Percentiles rank a stretch among this genome's conserved stretches.
phyloP scores from a whole-genome alignment of 495 filamentous ascomycete genomes.

The Letharia lupina region DNA sequence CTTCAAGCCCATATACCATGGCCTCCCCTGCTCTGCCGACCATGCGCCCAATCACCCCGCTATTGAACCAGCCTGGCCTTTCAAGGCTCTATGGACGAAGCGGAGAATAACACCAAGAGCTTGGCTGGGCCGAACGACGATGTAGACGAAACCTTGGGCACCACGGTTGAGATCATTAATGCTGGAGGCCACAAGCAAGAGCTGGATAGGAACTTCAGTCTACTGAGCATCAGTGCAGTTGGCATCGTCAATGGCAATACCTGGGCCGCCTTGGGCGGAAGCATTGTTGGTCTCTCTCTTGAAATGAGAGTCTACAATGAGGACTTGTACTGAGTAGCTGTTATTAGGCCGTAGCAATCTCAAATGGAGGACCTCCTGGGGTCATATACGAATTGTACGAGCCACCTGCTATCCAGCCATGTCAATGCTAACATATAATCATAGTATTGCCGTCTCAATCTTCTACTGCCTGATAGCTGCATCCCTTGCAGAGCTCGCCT shows the following conservation, averaged over 20 bases:
- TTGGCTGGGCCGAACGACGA: background rate
- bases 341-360: constrained; percentile 22
- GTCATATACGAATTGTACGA: constrained; percentile 46
- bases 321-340: background rate
- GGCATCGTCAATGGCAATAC: constrained; percentile 49
- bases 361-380: constrained; percentile 44
- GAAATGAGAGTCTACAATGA: background rate
- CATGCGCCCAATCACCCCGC: background rate
- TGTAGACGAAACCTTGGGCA: background rate
- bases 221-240: constrained; percentile 47
- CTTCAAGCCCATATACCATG: background rate
- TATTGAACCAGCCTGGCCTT: background rate
- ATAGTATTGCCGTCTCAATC: constrained; percentile 40
- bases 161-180: constrained; percentile 31
- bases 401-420: background rate
- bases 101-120: background rate
- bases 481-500: constrained; percentile 63
- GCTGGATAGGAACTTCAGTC: constrained; percentile 51
- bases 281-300: constrained; percentile 30
- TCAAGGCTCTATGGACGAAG: background rate
- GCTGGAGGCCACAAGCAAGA: constrained; percentile 50
- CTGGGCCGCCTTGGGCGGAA: constrained; percentile 51
- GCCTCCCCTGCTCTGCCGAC: background rate
- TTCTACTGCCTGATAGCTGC: constrained; percentile 47
- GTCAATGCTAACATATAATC: constrained; percentile 13